Percentiles rank a stretch among this genome's conserved stretches.
These are phyloP conservation scores for Tritrichomonas foetus DNA, from an alignment of 208 protist genomes.

Conservation along the genomic window DNA sequence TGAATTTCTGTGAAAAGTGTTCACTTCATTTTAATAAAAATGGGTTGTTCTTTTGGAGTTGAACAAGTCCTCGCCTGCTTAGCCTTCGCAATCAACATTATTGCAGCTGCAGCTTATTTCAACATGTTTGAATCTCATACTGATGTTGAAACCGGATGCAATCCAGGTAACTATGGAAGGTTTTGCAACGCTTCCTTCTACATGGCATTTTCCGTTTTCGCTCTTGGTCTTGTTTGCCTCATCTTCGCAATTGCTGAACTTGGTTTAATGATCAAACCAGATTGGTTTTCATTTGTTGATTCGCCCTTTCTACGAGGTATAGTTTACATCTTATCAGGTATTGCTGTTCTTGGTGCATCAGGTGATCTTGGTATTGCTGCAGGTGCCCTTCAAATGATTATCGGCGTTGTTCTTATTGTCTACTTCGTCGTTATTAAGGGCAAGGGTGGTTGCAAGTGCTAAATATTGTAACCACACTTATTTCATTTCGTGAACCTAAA, in stretches of 20 bases:
- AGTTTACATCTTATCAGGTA: neutral
- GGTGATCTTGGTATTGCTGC: constrained; percentile 24
- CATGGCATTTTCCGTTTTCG: neutral
- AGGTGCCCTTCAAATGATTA: neutral
- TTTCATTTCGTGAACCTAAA: no score
- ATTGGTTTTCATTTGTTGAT: neutral
- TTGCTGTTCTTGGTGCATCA: neutral
- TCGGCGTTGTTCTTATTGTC: neutral
- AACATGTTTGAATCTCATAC: no score
- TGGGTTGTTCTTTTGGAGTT: no score
- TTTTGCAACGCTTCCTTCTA: neutral
- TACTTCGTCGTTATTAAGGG: neutral
- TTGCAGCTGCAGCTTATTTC: no score
- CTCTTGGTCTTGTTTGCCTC: neutral
- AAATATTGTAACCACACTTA: no score
- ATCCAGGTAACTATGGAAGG: no score
- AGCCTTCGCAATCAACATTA: no score
- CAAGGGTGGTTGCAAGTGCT: no score
- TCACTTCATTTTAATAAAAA: no score
- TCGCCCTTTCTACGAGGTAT: neutral
- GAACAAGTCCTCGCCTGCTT: no score
- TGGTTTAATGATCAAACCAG: neutral
- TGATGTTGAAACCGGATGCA: no score
- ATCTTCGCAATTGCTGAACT: neutral
- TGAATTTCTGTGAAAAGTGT: no score